A percentile compares a stretch with the other conserved stretches of the same genome.
Conservation (phyloP, 2,329 filamentous ascomycete species). For the Colletotrichum scovillei region DNA sequence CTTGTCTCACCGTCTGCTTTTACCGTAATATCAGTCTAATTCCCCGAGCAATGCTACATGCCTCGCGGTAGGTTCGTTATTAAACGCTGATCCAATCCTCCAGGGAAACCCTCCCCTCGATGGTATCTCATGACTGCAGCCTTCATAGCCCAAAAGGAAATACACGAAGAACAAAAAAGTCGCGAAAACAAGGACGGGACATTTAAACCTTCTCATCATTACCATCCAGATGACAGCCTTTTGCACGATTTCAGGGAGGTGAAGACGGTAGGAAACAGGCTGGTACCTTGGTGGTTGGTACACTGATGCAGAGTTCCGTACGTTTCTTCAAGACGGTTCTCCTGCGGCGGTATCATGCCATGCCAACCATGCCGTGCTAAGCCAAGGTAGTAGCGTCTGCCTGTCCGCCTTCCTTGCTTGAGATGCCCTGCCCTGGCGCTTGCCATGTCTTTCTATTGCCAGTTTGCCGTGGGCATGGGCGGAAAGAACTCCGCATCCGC, state of each 20-base stretch:
- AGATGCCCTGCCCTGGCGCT: neutral
- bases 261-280: neutral
- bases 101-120: conserved; percentile 13
- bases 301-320: neutral
- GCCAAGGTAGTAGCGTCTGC: neutral
- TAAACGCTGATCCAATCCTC: conserved; percentile 9
- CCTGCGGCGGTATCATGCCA: neutral
- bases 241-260: neutral
- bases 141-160: neutral
- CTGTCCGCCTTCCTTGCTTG: neutral
- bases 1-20: conserved; percentile 23
- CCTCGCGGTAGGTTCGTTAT: conserved; percentile 18
- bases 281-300: neutral
- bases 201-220: neutral
- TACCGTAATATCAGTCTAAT: conserved; percentile 7
- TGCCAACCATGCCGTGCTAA: neutral
- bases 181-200: neutral
- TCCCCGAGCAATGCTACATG: conserved; percentile 8
- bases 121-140: neutral
- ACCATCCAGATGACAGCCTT: neutral
- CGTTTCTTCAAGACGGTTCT: neutral
- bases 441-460: neutral
- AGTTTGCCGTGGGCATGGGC: neutral
- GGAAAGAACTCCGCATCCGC: conserved; percentile 31
- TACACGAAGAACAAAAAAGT: neutral